phyloP scores from a whole-genome alignment of 2,329 filamentous ascomycete species.

The Alternaria gansuensis region DNA sequence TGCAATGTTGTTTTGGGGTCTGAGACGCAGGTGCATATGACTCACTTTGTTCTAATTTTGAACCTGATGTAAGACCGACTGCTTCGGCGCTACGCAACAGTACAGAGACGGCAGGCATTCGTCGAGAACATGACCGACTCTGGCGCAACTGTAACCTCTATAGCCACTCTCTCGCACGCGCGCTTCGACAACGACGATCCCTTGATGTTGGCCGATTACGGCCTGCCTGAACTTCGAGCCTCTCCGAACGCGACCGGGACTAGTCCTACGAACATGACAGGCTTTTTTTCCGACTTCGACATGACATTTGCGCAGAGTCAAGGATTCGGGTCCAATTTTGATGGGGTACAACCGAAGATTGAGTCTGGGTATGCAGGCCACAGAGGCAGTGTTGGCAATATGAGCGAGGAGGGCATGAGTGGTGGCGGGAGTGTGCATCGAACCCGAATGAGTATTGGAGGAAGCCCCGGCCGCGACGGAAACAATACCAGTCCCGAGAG shows the following conservation, averaged over 20 bases:
- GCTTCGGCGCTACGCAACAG: constrained; percentile 18
- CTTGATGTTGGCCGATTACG: constrained; percentile 49
- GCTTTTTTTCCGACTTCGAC: constrained; percentile 46
- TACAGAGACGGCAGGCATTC: constrained; percentile 31
- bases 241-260: constrained; percentile 35
- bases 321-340: constrained; percentile 34
- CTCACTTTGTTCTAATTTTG: background rate
- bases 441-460: constrained; percentile 46
- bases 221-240: constrained; percentile 43
- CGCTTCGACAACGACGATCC: constrained; percentile 48
- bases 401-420: constrained; percentile 48
- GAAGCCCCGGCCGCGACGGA: constrained; percentile 45
- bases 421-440: constrained; percentile 39
- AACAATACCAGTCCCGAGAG: constrained; percentile 51
- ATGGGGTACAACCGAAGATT: constrained; percentile 34
- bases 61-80: constrained; percentile 36
- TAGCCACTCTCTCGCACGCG: constrained; percentile 41
- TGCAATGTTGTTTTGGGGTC: constrained; percentile 15
- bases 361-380: constrained; percentile 40
- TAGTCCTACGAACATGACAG: constrained; percentile 42
- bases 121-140: constrained; percentile 41
- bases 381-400: constrained; percentile 42
- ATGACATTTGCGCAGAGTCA: constrained; percentile 40
- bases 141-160: constrained; percentile 40
- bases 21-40: constrained; percentile 15